Base-by-base conservation (phyloP, 1,284 basidiomycete genomes). In the Mycosarcoma maydis region DNA sequence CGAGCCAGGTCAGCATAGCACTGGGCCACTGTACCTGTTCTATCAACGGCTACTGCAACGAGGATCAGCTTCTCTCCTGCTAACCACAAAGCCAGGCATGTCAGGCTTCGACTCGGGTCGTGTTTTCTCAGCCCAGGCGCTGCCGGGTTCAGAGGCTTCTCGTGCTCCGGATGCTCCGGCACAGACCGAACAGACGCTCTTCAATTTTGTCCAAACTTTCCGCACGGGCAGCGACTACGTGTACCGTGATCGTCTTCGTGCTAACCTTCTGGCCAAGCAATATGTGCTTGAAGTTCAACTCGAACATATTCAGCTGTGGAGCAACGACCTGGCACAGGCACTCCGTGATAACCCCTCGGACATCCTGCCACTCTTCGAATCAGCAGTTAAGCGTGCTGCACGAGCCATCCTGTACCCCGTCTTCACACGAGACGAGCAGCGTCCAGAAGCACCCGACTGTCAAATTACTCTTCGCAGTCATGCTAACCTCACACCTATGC, bases 241-340 rank as follows among this genome's bases (percentile, higher is more conserved):
- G 45, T 71, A 58, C 72, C 94, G 93, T 76, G 95, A 98, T 80
- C 90, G 91, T 65, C 85, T 98, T 38, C 88, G 94, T 19, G 91
- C 89, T 41, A 96, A 94, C 77, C 83, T 98, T 33, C 86, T 98
- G 14, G 84, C 96, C 59, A 94, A 94, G 82, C 92, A 94, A 72
- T 89, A 94, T 77, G 87, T 93, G 17, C 87, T 98, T 20, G 94
- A 98, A 78, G 90, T 98, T 19, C 92, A 96, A 82, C 86, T 98
- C 69, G 88, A 90, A 43, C 93, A 98, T 83, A 84, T 99, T 40
- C 88, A 90, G 67, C 86, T 95, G 20, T 98, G 90, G 86, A 94
- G 94, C 78, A 92, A 96, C 75, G 92, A 95, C 78, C 86, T 99
- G 17, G 93, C 93, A 1, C 92, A 95, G 81, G 88, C 88, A 23